Evolutionary conservation across 768 basidiomycete species (phyloP).

Genomic region (Suillus sp.): DNA sequence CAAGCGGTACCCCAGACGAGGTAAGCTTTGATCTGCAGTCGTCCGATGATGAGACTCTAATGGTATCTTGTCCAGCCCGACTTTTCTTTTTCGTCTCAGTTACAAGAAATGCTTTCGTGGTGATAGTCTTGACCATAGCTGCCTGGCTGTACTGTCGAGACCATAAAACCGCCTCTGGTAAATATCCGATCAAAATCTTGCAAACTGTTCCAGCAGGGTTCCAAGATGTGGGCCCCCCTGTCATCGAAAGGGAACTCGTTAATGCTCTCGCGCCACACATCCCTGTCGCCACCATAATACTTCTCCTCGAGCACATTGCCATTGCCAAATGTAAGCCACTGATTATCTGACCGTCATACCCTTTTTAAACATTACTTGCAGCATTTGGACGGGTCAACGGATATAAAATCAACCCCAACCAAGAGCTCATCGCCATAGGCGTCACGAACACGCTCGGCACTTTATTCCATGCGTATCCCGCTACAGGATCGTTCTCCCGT

Average conservation of each 20-base stretch:
- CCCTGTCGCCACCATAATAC: slow-evolving; percentile 84
- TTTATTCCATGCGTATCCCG: slow-evolving; percentile 89
- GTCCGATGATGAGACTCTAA: slow-evolving; percentile 4
- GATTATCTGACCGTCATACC: neutral
- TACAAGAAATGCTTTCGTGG: slow-evolving; percentile 83
- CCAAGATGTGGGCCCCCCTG: slow-evolving; percentile 53
- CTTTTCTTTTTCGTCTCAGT: slow-evolving; percentile 79
- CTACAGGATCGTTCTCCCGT: slow-evolving; percentile 98
- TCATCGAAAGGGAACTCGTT: slow-evolving; percentile 54
- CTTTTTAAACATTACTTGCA: slow-evolving; percentile 34
- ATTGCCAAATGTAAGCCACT: slow-evolving; percentile 84
- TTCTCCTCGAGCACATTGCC: slow-evolving; percentile 94
- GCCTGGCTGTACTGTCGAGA: slow-evolving; percentile 84
- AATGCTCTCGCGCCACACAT: slow-evolving; percentile 72
- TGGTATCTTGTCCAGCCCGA: slow-evolving; percentile 46
- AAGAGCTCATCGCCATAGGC: slow-evolving; percentile 97
- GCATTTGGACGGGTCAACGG: slow-evolving; percentile 94
- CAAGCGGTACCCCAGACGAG: slow-evolving; percentile 61
- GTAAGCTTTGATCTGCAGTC: slow-evolving; percentile 39
- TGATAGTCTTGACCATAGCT: slow-evolving; percentile 83
- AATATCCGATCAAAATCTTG: slow-evolving; percentile 84
- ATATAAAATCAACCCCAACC: slow-evolving; percentile 93
- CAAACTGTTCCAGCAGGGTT: slow-evolving; percentile 84
- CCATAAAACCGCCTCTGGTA: slow-evolving; percentile 55
- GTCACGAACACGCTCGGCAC: slow-evolving; percentile 92